phyloP scores from a whole-genome alignment of 192 early-diverging fungal species.

The Phycomyces blakesleeanus region DNA sequence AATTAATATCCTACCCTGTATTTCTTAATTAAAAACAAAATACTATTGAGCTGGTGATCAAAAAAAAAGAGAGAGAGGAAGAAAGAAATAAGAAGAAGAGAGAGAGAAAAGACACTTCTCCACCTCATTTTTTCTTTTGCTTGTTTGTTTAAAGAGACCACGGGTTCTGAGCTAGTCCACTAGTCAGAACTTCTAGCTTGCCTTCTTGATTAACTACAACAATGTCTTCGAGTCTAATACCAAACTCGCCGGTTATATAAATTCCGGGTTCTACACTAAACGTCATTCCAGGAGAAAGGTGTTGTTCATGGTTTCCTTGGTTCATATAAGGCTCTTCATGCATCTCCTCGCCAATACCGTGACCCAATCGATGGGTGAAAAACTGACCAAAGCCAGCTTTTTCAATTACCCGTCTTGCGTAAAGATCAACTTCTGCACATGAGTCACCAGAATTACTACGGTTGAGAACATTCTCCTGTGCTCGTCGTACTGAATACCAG shows the following conservation, averaged over 20 bases:
- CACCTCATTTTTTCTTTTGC: too few relatives aligned
- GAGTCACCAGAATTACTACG: slow-evolving; percentile 21
- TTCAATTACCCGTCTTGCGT: slow-evolving; percentile 37
- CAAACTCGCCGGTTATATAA: slow-evolving; percentile 43
- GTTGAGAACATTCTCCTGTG: slow-evolving; percentile 37
- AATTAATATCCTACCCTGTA: too few relatives aligned
- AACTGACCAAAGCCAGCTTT: slow-evolving; percentile 36
- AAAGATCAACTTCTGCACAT: slow-evolving; percentile 46
- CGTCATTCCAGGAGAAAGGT: slow-evolving; percentile 42
- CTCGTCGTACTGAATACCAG: slow-evolving; percentile 44
- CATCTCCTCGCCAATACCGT: slow-evolving; percentile 50
- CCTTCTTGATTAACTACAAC: slow-evolving; percentile 32
- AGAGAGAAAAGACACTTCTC: too few relatives aligned
- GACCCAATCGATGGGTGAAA: slow-evolving; percentile 51
- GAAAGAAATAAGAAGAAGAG: too few relatives aligned
- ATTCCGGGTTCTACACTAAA: slow-evolving; percentile 54
- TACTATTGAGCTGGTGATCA: too few relatives aligned
- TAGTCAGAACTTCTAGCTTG: slow-evolving; percentile 25
- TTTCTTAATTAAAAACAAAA: too few relatives aligned
- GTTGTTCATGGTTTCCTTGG: slow-evolving; percentile 38
- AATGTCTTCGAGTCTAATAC: slow-evolving; percentile 34
- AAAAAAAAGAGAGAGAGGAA: too few relatives aligned
- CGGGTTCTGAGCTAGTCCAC: slow-evolving; percentile 31
- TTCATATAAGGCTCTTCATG: slow-evolving; percentile 56
- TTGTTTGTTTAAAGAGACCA: slow-evolving; percentile 30